Conservation (phyloP, 345 rosid species). For the Eutrema japonicum region DNA sequence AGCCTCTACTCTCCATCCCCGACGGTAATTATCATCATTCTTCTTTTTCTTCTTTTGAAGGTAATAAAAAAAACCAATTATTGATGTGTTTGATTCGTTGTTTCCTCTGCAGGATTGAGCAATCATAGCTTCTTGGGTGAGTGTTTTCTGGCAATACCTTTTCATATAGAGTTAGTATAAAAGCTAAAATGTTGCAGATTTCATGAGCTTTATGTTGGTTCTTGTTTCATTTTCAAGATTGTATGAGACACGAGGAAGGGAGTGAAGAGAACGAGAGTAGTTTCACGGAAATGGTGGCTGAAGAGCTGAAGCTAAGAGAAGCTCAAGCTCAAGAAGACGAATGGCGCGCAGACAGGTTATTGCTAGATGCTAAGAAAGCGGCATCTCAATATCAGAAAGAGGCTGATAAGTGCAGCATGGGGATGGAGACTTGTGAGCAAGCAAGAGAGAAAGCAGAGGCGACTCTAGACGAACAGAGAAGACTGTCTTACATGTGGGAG, state of each 20-base stretch:
- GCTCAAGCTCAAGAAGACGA: slow-evolving; percentile 56
- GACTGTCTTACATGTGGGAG: slow-evolving; percentile 52
- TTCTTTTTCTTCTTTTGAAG: background rate
- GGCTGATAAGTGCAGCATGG: slow-evolving; percentile 71
- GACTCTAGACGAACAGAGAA: slow-evolving; percentile 53
- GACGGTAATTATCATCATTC: slow-evolving; percentile 45
- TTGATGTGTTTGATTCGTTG: slow-evolving; percentile 13
- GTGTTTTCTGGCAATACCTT: slow-evolving; percentile 28
- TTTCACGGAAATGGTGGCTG: slow-evolving; percentile 51
- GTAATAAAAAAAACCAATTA: slow-evolving; percentile 1
- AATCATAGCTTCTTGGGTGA: slow-evolving; percentile 58
- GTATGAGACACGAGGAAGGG: slow-evolving; percentile 54
- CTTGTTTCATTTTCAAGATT: slow-evolving; percentile 48
- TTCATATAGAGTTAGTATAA: background rate
- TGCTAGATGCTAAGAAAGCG: slow-evolving; percentile 69
- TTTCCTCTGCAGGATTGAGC: slow-evolving; percentile 53
- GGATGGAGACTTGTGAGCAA: slow-evolving; percentile 74
- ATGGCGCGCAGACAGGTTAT: slow-evolving; percentile 51
- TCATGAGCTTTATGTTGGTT: slow-evolving; percentile 15
- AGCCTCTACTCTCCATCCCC: slow-evolving; percentile 55
- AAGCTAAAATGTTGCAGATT: background rate
- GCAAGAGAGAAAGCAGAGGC: slow-evolving; percentile 68
- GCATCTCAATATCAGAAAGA: slow-evolving; percentile 71
- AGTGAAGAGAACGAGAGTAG: slow-evolving; percentile 56
- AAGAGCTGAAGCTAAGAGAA: slow-evolving; percentile 62